Conservation (phyloP, 108 stramenopile genomes). For the Pseudonitzschia delicatissima region DNA sequence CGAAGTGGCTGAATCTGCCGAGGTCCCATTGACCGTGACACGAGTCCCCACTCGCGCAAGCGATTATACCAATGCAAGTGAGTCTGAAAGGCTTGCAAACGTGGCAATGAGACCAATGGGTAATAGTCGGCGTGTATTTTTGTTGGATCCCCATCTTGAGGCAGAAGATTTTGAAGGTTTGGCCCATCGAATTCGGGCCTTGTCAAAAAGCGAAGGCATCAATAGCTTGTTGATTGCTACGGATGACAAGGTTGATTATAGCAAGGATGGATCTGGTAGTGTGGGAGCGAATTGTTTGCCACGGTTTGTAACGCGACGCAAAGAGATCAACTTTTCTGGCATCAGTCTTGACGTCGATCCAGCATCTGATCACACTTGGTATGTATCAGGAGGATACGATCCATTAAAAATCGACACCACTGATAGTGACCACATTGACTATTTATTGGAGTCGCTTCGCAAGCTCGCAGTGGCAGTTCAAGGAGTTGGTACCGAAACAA, state of each 20-base stretch:
- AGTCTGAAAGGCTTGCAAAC: slow-evolving; percentile 15
- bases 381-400: slow-evolving; percentile 78
- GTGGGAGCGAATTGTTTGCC: slow-evolving; percentile 17
- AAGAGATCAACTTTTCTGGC: slow-evolving; percentile 20
- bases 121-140: slow-evolving; percentile 66
- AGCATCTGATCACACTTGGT: slow-evolving; percentile 38
- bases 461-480: slow-evolving; percentile 56
- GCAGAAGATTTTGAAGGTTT: slow-evolving; percentile 70
- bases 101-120: slow-evolving; percentile 66
- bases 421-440: slow-evolving; percentile 29
- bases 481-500: slow-evolving; percentile 45
- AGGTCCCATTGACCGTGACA: slow-evolving; percentile 24
- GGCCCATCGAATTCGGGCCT: slow-evolving; percentile 58
- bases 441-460: slow-evolving; percentile 44
- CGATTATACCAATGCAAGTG: slow-evolving; percentile 7
- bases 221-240: slow-evolving; percentile 65
- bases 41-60: slow-evolving; percentile 28
- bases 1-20: slow-evolving; percentile 26
- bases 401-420: slow-evolving; percentile 37
- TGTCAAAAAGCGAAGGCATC: slow-evolving; percentile 60
- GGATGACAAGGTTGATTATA: slow-evolving; percentile 52
- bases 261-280: neutral
- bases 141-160: slow-evolving; percentile 57
- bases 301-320: slow-evolving; percentile 14
- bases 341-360: slow-evolving; percentile 35